Evolutionary conservation across 2,329 filamentous ascomycete species (phyloP), one percentile per base, ranked within the genome.

Genomic region (Lojkania enalia): DNA sequence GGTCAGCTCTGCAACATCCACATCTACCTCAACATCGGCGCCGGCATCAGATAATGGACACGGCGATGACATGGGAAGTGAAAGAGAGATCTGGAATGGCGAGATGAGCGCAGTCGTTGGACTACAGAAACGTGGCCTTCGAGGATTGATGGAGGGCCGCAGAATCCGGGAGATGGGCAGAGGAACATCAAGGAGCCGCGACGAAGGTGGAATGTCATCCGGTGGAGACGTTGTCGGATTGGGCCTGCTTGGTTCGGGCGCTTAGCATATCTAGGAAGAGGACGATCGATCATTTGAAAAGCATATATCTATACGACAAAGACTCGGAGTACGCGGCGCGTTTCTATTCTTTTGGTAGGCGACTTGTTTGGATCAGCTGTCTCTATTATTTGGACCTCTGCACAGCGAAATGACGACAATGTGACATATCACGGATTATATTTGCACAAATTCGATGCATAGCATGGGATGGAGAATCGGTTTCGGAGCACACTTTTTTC

Each of bases 121-220:
- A 0, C 68, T 99, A 53, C 94, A 99, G 75, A 99, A 99, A 75
- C 80, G 94, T 42, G 94, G 94, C 0, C 70, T 99, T 25, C 79
- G 92, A 47, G 94, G 94, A 0, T 70, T 99, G 55, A 97, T 99
- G 94, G 94, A 97, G 70, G 92, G 92, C 3, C 77, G 92, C 33
- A 79, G 92, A 48, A 84, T 96, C 76, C 78, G 91, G 33, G 90
- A 95, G 68, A 77, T 89, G 52, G 80, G 78, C 11, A 71, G 72
- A 69, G 71, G 58, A 11, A 47, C 52, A 20, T 60, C 60, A 13
- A 54, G 69, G 41, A 61, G 45, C 41, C 58, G 53, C 55, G 71
- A 57, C 46, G 67, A 52, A 16, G 55, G 43, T 3, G 52, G 42
- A 2, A 50, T 55, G 32, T 52, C 49, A 15, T 57, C 52, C 21